A percentile compares a stretch with the other conserved stretches of the same genome.
Conservation (phyloP, 352 stramenopile species). For the Globisporangium nodosum region DNA sequence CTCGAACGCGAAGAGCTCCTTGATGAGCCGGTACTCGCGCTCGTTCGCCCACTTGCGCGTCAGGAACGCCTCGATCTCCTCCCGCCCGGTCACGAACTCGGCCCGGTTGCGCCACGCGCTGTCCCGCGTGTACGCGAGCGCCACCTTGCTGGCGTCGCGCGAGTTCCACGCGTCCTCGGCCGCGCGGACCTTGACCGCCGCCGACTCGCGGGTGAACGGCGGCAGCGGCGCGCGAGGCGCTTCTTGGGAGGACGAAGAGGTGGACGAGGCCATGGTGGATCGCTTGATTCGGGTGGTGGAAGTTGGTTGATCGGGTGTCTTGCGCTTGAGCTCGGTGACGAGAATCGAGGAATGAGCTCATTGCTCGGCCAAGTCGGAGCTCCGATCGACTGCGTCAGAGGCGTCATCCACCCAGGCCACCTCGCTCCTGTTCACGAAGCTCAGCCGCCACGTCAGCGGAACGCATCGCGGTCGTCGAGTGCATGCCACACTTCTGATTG, state of each 20-base stretch:
- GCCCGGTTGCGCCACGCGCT: conserved; percentile 83
- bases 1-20: conserved; percentile 82
- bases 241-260: neutral
- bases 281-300: too few species aligned
- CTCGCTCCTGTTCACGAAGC: too few species aligned
- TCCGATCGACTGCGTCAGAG: too few species aligned
- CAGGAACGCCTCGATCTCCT: conserved; percentile 78
- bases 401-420: too few species aligned
- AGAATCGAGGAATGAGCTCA: too few species aligned
- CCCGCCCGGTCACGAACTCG: conserved; percentile 69
- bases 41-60: conserved; percentile 69
- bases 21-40: conserved; percentile 85
- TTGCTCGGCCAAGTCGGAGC: too few species aligned
- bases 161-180: conserved; percentile 90
- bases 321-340: too few species aligned
- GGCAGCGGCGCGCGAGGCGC: conserved; percentile 41
- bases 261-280: too few species aligned
- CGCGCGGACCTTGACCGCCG: conserved; percentile 71
- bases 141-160: conserved; percentile 61
- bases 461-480: too few species aligned
- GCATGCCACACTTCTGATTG: too few species aligned
- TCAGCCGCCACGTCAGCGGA: too few species aligned
- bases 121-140: conserved; percentile 76
- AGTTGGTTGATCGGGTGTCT: too few species aligned
- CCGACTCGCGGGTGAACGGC: conserved; percentile 76